Evolutionary conservation across 2,329 filamentous ascomycete species (phyloP), one percentile per base, ranked within the genome.

Genomic region (Phialocephala subalpina): DNA sequence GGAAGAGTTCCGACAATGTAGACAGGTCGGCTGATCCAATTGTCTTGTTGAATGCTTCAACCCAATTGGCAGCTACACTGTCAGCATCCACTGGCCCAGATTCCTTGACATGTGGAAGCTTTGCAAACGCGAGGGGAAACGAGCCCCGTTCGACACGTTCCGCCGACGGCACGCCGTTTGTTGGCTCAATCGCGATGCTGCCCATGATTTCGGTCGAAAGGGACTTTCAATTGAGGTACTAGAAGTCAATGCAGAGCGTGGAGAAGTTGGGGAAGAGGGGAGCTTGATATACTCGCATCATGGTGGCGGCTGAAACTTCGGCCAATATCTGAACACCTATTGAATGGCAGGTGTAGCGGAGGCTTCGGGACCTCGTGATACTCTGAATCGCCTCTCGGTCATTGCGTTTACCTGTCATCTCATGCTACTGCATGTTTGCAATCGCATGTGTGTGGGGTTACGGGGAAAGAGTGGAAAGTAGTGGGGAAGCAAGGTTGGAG

Each of bases 1-100:
- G 71, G 55, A 87, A 83, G 3, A 86, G 76, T 1, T 70, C 62
- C 0, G 79, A 72, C 0, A 83, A 49, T 1, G 73, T 71, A 1
- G 68, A 42, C 49, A 78, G 72, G 60, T 85, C 77, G 2, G 77
- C 73, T 12, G 69, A 73, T 4, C 70, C 63, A 0, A 87, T 66
- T 0, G 75, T 73, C 8, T 76, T 65, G 70, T 85, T 86, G 56
- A 74, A 73, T 4, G 65, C 60, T 14, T 60, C 29, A 18, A 71
- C 53, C 65, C 72, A 75, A 35, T 62, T 38, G 9, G 47, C 27
- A 9, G 68, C 67, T 11, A 69, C 49, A 1, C 49, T 40, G 16
- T 67, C 62, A 14, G 68, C 57, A 63, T 75, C 60, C 3, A 58
- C 59, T 12, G 68, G 42, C 20, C 66, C 57, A 3, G 65, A 29